phyloP scores from a whole-genome alignment of 2,329 filamentous ascomycete genomes.

The Sarocladium strictum region DNA sequence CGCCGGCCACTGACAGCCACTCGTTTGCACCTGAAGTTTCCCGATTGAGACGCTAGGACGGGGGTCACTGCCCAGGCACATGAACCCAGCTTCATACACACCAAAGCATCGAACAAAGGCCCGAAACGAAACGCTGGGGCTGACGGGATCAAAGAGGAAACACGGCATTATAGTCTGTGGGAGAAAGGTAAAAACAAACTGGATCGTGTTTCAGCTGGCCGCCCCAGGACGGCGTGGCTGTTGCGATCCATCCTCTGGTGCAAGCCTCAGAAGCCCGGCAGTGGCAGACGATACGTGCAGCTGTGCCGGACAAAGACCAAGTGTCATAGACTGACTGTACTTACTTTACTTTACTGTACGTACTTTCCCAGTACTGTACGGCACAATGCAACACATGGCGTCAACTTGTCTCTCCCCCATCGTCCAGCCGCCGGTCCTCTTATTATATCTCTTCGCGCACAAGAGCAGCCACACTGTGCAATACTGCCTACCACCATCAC shows the following conservation, averaged over 20 bases:
- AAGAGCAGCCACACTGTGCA: too few species aligned
- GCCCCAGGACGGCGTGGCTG: background rate
- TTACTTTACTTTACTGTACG: too few species aligned
- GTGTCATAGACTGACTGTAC: too few species aligned
- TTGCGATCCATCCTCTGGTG: background rate
- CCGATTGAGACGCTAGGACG: slow-evolving; percentile 1
- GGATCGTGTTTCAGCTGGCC: too few species aligned
- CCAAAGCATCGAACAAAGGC: background rate
- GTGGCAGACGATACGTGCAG: too few species aligned
- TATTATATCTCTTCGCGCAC: too few species aligned
- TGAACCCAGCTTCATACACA: background rate
- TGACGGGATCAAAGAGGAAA: background rate
- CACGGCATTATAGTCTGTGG: too few species aligned
- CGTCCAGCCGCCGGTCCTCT: too few species aligned
- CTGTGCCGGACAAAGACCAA: too few species aligned
- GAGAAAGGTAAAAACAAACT: too few species aligned
- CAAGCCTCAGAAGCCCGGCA: background rate
- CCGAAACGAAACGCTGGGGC: background rate
- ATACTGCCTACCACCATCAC: too few species aligned
- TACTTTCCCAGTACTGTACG: too few species aligned
- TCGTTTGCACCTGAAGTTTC: background rate
- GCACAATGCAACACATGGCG: background rate
- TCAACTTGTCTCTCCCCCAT: background rate
- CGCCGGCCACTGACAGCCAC: slow-evolving; percentile 3
- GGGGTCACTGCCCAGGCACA: background rate